A percentile compares a stretch with the other conserved stretches of the same genome.
Evolutionary conservation across 1,284 basidiomycete species (phyloP).

Genomic region (Cutaneotrichosporon sp.): DNA sequence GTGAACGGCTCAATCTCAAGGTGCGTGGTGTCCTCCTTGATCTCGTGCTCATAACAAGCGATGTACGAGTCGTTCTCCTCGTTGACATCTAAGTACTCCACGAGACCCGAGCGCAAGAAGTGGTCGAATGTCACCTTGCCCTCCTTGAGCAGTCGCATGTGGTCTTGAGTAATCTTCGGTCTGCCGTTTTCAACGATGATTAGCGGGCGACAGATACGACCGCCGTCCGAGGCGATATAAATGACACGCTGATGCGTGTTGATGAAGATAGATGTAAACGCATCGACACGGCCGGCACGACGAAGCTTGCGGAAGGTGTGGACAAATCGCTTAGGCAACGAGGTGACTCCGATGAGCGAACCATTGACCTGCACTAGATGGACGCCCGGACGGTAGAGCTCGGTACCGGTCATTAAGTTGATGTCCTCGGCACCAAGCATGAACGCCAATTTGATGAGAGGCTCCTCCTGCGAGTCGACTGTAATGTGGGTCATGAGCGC

Average conservation of each 20-base stretch:
- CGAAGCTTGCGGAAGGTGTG: conserved; percentile 84
- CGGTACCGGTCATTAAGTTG: conserved; percentile 82
- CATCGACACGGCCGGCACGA: conserved; percentile 84
- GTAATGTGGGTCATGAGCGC: conserved; percentile 99
- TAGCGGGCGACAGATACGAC: conserved; percentile 94
- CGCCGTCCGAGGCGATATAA: conserved; percentile 95
- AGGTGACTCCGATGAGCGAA: conserved; percentile 87
- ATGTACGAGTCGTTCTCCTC: conserved; percentile 99
- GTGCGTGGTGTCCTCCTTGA: conserved; percentile 79
- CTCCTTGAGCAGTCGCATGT: conserved; percentile 78
- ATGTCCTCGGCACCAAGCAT: conserved; percentile 98
- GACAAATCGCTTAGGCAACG: conserved; percentile 81
- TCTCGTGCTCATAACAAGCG: conserved; percentile 87
- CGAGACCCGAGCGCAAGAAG: conserved; percentile 89
- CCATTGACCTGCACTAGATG: conserved; percentile 98
- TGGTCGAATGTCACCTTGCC: conserved; percentile 83
- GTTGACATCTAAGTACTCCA: conserved; percentile 98
- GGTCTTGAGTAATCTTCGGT: conserved; percentile 72
- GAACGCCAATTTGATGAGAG: conserved; percentile 82
- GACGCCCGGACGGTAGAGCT: conserved; percentile 87
- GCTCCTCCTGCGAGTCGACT: conserved; percentile 95
- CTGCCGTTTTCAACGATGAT: conserved; percentile 89
- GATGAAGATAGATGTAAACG: conserved; percentile 96
- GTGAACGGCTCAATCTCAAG: conserved; percentile 99
- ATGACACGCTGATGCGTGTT: conserved; percentile 94